Evolutionary conservation across 495 filamentous ascomycete species (phyloP).

Genomic region (Staphylotrichum longicolle): DNA sequence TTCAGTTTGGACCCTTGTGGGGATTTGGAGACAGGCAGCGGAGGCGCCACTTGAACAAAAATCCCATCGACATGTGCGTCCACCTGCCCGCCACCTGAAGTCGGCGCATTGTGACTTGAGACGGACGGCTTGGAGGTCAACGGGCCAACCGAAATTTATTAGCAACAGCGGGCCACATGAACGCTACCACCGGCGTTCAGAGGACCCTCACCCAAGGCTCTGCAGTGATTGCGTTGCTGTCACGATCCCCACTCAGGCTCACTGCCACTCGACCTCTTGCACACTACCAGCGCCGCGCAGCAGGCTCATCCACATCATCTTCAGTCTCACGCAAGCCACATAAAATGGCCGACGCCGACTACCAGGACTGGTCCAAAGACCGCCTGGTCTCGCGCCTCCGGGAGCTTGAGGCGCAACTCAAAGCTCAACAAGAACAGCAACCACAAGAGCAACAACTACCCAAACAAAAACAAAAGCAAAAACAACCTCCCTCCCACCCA

Average conservation of each 20-base stretch:
- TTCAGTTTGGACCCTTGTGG: neutral
- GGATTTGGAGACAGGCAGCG: neutral
- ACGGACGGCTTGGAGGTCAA: neutral
- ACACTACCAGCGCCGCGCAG: neutral
- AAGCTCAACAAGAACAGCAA: neutral
- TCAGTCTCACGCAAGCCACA: neutral
- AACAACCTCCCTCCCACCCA: conserved; percentile 4
- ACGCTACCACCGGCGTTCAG: neutral
- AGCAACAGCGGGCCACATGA: conserved; percentile 12
- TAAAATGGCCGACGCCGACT: conserved; percentile 32
- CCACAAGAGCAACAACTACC: conserved; percentile 1
- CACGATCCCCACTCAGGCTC: neutral
- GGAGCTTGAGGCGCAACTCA: conserved; percentile 60
- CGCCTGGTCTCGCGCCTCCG: conserved; percentile 64
- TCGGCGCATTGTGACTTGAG: neutral
- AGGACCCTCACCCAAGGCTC: conserved; percentile 10
- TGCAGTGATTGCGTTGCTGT: conserved; percentile 1
- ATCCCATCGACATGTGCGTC: neutral
- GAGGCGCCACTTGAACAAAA: neutral
- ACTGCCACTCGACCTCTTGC: neutral
- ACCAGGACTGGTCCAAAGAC: conserved; percentile 59
- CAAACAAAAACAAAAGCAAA: conserved; percentile 8
- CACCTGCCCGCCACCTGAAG: conserved; percentile 15
- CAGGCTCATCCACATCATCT: neutral
- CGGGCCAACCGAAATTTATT: too few species aligned